Evolutionary conservation across 768 basidiomycete genomes (phyloP).

Genomic region (Boletus eberwhitei): DNA sequence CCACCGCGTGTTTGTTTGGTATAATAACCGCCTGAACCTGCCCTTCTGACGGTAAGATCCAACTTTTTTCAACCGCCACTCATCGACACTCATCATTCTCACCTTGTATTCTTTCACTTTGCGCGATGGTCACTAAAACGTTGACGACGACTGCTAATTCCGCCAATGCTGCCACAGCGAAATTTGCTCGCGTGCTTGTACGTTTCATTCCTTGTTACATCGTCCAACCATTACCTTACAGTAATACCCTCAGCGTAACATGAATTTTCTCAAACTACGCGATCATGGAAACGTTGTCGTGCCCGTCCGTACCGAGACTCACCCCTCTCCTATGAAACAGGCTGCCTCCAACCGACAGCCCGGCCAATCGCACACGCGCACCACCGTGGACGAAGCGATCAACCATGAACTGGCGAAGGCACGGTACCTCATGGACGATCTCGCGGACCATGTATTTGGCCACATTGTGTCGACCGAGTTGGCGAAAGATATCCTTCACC

Average conservation of each 20-base stretch:
- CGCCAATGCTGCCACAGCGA: background rate
- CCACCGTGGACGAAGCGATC: background rate
- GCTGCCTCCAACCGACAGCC: background rate
- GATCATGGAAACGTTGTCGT: background rate
- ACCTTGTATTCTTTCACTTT: background rate
- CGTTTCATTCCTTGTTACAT: background rate
- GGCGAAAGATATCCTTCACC: background rate
- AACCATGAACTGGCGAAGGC: conserved; percentile 3
- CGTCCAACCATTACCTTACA: background rate
- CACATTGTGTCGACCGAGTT: background rate
- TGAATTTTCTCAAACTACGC: background rate
- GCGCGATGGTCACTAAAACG: background rate
- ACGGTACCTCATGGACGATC: background rate
- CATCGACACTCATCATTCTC: background rate
- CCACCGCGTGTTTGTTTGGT: background rate
- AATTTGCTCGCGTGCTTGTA: background rate
- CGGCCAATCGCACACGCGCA: background rate
- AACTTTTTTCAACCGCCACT: background rate
- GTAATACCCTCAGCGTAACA: background rate
- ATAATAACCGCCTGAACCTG: background rate
- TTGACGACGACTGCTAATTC: background rate
- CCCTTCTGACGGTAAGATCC: background rate
- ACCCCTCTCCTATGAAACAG: background rate
- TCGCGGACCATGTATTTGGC: conserved; percentile 5
- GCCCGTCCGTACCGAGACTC: background rate